phyloP scores from a whole-genome alignment of 345 rosid genomes.

The Syzygium oleosum region DNA sequence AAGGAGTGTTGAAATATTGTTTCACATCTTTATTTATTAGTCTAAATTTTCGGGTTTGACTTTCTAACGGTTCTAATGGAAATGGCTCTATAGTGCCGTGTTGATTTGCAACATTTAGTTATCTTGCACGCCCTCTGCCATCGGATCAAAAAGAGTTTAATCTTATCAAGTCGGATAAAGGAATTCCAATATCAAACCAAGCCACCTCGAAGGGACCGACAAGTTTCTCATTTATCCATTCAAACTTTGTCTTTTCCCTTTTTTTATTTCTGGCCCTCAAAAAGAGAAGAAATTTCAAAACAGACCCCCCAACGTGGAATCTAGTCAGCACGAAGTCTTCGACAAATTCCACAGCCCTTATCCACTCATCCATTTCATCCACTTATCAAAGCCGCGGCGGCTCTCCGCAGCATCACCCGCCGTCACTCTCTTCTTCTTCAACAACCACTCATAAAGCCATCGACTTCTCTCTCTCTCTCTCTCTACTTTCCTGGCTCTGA shows the following conservation, averaged over 20 bases:
- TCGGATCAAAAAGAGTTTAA: background rate
- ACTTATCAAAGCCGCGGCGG: background rate
- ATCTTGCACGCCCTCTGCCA: background rate
- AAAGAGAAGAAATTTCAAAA: background rate
- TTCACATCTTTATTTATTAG: background rate
- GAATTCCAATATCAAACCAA: background rate
- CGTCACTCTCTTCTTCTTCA: background rate
- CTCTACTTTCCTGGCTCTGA: background rate
- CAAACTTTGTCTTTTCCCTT: background rate
- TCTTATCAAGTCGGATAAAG: background rate
- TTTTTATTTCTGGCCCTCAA: background rate
- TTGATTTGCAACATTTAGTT: background rate
- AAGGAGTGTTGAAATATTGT: background rate
- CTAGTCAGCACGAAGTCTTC: background rate
- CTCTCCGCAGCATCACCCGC: background rate
- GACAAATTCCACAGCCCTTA: background rate
- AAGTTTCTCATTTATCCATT: background rate
- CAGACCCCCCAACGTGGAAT: background rate
- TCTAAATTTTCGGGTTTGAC: no score
- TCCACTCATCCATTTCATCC: background rate
- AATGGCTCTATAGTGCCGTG: background rate
- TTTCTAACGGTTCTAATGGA: background rate
- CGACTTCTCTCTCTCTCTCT: background rate
- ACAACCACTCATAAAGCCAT: background rate
- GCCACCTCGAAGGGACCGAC: background rate